Conservation (phyloP, 148 eudicot species). For the Camellia japonica region DNA sequence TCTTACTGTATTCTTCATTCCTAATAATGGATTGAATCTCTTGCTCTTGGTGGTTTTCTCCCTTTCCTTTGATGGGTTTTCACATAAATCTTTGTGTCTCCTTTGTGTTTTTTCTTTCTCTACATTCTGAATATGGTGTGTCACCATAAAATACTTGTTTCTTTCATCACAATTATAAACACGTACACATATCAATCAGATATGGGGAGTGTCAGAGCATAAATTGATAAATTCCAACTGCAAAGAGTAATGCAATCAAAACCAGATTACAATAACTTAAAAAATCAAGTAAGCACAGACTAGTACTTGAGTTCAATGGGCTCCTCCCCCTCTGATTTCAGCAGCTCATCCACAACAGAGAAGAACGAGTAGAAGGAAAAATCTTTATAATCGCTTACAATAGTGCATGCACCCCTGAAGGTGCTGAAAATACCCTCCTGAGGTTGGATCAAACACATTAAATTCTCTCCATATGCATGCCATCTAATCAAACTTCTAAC, state of each 20-base stretch:
- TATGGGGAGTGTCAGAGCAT: no score
- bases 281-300: neutral
- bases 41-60: no score
- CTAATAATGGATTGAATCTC: no score
- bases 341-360: slow-evolving; percentile 25
- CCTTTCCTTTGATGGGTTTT: no score
- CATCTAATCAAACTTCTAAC: neutral
- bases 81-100: no score
- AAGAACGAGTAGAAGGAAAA: slow-evolving; percentile 30
- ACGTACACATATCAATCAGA: no score
- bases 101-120: no score
- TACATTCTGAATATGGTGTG: no score
- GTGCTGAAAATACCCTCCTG: slow-evolving; percentile 24
- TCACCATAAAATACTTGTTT: no score
- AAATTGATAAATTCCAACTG: neutral
- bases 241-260: neutral
- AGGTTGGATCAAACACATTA: neutral
- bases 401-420: slow-evolving; percentile 22
- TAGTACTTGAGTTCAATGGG: slow-evolving; percentile 24
- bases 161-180: no score
- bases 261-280: neutral
- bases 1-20: no score
- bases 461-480: neutral
- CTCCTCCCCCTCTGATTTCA: slow-evolving; percentile 21
- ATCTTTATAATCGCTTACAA: slow-evolving; percentile 30